A percentile compares a stretch with the other conserved stretches of the same genome.
Evolutionary conservation across 169 alveolate genomes (phyloP).

Genomic region (Ichthyophthirius multifiliis): DNA sequence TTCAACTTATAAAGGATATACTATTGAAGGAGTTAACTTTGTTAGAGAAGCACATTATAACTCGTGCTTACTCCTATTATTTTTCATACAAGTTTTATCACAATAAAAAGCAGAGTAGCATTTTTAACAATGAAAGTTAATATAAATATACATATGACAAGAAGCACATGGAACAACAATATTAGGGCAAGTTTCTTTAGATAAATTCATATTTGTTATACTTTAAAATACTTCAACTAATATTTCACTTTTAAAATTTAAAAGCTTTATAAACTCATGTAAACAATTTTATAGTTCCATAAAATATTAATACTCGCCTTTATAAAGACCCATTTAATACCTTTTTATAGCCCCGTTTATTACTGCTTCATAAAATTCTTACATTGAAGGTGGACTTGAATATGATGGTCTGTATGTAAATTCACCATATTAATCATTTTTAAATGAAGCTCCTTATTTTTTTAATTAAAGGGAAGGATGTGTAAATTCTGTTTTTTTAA

Average conservation of each 20-base stretch:
- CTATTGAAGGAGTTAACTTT: slow-evolving; percentile 32
- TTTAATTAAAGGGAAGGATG: slow-evolving; percentile 32
- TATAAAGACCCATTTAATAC: slow-evolving; percentile 35
- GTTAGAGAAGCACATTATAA: slow-evolving; percentile 8
- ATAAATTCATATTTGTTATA: slow-evolving; percentile 33
- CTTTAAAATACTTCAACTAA: slow-evolving; percentile 45
- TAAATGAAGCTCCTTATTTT: slow-evolving; percentile 34
- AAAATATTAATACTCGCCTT: slow-evolving; percentile 41
- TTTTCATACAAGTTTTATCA: slow-evolving; percentile 45
- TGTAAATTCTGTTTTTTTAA: slow-evolving; percentile 39
- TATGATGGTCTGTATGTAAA: slow-evolving; percentile 39
- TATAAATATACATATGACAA: slow-evolving; percentile 43
- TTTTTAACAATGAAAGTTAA: slow-evolving; percentile 20
- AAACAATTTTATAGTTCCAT: slow-evolving; percentile 34
- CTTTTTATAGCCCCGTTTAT: slow-evolving; percentile 42
- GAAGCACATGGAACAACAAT: slow-evolving; percentile 43
- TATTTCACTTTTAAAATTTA: slow-evolving; percentile 39
- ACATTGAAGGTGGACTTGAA: slow-evolving; percentile 38
- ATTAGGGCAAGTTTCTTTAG: slow-evolving; percentile 40
- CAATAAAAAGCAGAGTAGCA: slow-evolving; percentile 45
- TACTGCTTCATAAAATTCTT: slow-evolving; percentile 45
- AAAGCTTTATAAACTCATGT: slow-evolving; percentile 35
- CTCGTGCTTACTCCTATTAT: slow-evolving; percentile 34
- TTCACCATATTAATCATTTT: slow-evolving; percentile 47
- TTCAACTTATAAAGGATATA: slow-evolving; percentile 41